A percentile compares a stretch with the other conserved stretches of the same genome.
These are phyloP conservation scores for Verticillium isaacii DNA, from an alignment of 2,329 filamentous ascomycete genomes.

Conservation along the genomic window DNA sequence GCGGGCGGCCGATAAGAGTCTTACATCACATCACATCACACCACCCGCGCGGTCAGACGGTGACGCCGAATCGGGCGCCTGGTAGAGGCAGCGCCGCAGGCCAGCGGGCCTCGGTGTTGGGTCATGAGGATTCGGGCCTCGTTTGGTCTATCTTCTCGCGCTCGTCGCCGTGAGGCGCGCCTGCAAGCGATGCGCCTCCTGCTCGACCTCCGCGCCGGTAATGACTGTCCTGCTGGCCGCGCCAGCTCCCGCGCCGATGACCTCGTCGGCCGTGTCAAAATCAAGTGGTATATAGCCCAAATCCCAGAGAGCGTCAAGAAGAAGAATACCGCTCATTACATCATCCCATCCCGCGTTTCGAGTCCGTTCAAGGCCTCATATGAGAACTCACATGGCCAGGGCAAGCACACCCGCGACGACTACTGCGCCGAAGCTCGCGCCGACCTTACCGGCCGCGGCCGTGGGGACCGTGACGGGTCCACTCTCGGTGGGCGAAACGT, in stretches of 20 bases:
- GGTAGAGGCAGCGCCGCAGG: not conserved
- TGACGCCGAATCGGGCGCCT: not conserved
- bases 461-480: slow-evolving; percentile 20
- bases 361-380: not conserved
- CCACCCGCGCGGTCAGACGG: not conserved
- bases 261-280: not conserved
- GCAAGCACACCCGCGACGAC: slow-evolving; percentile 32
- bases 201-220: not conserved
- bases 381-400: slow-evolving; percentile 14
- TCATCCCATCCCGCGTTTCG: not conserved
- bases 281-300: not conserved
- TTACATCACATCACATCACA: not conserved
- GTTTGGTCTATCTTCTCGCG: not conserved
- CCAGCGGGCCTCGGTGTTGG: not conserved
- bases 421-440: slow-evolving; percentile 27
- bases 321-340: not conserved
- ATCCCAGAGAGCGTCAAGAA: not conserved
- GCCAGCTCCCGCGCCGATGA: not conserved
- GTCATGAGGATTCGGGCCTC: not conserved
- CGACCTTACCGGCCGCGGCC: slow-evolving; percentile 30
- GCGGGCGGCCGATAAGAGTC: not conserved
- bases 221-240: not conserved
- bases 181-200: not conserved
- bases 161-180: too few relatives aligned
- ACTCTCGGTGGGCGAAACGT: slow-evolving; percentile 2